Evolutionary conservation across 495 filamentous ascomycete species (phyloP).

Genomic region (Filosporella fistucella): DNA sequence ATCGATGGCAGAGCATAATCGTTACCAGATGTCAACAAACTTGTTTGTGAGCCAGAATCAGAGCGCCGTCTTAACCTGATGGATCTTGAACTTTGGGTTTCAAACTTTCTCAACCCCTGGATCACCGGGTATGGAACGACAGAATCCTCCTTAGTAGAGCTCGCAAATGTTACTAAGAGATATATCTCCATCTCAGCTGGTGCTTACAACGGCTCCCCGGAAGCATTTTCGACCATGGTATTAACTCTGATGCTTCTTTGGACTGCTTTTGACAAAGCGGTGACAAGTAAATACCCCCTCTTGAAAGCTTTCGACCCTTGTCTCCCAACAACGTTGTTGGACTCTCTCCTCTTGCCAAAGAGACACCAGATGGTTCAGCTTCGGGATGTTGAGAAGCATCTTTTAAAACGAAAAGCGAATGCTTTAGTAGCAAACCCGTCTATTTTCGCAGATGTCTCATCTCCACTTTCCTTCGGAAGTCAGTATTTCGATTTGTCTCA

Average conservation of each 20-base stretch:
- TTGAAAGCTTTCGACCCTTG: constrained; percentile 47
- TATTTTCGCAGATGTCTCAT: too few species aligned
- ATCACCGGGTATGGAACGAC: constrained; percentile 20
- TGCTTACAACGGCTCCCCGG: constrained; percentile 41
- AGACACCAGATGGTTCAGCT: constrained; percentile 47
- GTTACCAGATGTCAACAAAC: too few species aligned
- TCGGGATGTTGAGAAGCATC: constrained; percentile 41
- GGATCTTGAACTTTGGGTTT: constrained; percentile 33
- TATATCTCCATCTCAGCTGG: constrained; percentile 28
- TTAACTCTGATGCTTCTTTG: constrained; percentile 59
- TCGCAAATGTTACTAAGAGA: constrained; percentile 1
- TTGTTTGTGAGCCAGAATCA: too few species aligned
- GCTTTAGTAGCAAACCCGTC: too few species aligned
- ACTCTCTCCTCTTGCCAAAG: constrained; percentile 43
- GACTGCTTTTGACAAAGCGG: constrained; percentile 53
- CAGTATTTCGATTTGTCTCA: constrained; percentile 45
- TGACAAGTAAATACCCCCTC: constrained; percentile 31
- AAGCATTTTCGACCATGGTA: constrained; percentile 51
- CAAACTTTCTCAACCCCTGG: constrained; percentile 8
- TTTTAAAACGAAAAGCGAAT: constrained; percentile 25
- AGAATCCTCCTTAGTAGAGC: constrained; percentile 4
- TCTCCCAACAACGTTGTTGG: constrained; percentile 35
- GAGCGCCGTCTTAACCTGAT: background rate
- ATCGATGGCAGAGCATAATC: too few species aligned
- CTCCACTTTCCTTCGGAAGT: too few species aligned